Evolutionary conservation across 1,284 basidiomycete species (phyloP).

Genomic region (Fomitopsis betulina): DNA sequence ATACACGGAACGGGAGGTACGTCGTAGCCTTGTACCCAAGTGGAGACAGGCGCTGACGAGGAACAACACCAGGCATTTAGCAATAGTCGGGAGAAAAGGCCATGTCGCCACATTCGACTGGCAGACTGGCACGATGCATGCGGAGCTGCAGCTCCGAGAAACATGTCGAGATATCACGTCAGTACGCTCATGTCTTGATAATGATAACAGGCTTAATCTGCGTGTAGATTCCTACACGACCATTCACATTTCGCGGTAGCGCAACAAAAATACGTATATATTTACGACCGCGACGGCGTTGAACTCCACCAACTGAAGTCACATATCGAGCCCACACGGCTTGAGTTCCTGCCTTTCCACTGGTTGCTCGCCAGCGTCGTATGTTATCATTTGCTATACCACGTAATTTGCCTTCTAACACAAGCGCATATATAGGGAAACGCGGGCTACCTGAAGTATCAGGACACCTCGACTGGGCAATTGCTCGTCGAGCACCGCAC

Average conservation of each 20-base stretch:
- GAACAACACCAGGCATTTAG: conserved; percentile 61
- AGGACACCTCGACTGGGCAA: conserved; percentile 93
- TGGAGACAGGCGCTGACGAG: background rate
- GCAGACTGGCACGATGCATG: conserved; percentile 83
- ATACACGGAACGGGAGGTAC: conserved; percentile 88
- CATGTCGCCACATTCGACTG: conserved; percentile 97
- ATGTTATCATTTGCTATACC: conserved; percentile 26
- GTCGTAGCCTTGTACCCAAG: conserved; percentile 19
- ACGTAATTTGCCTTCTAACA: background rate
- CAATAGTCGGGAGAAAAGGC: conserved; percentile 78
- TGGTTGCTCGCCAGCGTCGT: conserved; percentile 88
- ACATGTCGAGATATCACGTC: conserved; percentile 90
- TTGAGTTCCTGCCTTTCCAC: conserved; percentile 95
- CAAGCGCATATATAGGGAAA: conserved; percentile 56
- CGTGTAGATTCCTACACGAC: conserved; percentile 82
- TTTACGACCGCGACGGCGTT: conserved; percentile 93
- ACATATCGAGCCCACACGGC: conserved; percentile 86
- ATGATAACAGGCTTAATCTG: background rate
- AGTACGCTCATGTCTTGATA: conserved; percentile 20
- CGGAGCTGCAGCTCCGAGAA: conserved; percentile 88
- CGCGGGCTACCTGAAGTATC: conserved; percentile 91
- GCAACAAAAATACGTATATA: conserved; percentile 95
- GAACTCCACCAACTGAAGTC: conserved; percentile 85
- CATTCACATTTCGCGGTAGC: conserved; percentile 93
- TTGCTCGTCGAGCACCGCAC: conserved; percentile 89